These are phyloP conservation scores for Raphanus raphanistrum DNA, from an alignment of 345 rosid species.

Conservation along the genomic window DNA sequence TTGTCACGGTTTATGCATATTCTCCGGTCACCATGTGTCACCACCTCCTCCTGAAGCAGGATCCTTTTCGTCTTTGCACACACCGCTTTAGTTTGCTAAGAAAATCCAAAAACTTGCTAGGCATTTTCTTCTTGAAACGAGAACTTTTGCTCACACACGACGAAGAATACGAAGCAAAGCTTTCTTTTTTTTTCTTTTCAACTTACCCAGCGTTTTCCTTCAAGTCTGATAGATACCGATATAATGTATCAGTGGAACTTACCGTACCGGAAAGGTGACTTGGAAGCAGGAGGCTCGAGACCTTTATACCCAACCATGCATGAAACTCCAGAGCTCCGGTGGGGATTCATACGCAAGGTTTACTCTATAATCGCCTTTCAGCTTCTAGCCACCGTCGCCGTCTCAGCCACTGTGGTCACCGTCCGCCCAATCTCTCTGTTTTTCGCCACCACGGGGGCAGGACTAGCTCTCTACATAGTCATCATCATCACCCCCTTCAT, in stretches of 20 bases:
- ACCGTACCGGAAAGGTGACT: conserved; percentile 52
- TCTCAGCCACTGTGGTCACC: conserved; percentile 63
- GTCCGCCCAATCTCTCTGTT: conserved; percentile 63
- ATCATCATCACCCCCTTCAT: conserved; percentile 65
- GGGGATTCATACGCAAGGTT: conserved; percentile 77
- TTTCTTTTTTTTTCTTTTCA: no score
- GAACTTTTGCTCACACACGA: no score
- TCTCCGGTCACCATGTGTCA: conserved; percentile 11
- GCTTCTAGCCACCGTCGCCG: conserved; percentile 66
- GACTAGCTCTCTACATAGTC: conserved; percentile 62
- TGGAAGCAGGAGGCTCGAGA: conserved; percentile 69
- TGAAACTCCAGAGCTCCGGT: conserved; percentile 73
- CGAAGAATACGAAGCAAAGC: no score
- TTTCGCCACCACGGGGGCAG: conserved; percentile 57
- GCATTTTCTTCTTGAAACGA: no score
- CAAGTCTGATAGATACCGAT: no score
- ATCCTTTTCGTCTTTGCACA: not conserved
- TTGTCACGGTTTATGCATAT: conserved; percentile 4
- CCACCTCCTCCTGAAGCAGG: not conserved
- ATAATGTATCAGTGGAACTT: conserved; percentile 50
- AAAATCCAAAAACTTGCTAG: not conserved
- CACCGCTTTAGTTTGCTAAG: not conserved
- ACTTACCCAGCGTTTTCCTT: not conserved
- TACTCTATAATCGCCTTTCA: conserved; percentile 69
- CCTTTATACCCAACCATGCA: conserved; percentile 74